Evolutionary conservation across 2,329 filamentous ascomycete species (phyloP), one percentile per base, ranked within the genome.

Genomic region (Cryphonectria japonica): DNA sequence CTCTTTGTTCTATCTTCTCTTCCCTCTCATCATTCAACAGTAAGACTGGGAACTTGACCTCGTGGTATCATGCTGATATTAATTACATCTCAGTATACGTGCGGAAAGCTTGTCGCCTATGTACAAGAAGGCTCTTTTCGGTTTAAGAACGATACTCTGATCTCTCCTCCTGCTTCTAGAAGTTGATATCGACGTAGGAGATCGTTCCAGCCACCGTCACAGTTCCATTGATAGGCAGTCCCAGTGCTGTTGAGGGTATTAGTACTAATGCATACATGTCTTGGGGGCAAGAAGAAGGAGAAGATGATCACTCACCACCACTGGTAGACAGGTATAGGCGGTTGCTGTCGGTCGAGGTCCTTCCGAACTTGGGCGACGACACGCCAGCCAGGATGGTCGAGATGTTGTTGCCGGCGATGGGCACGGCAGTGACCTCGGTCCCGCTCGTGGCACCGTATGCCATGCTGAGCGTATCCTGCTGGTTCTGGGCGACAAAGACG

Each of bases 241-340:
- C 68, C 26, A 70, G 68, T 9, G 43, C 64, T 70, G 59, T 32
- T 7, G 11, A 14, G 1, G 1, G 14, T 19, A 32, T 70, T 22
- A 67, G 63, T 57, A 67, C 52, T 43, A 26, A 6, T 37, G 41
- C 29, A 39, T 8, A 52, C 11, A 6, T 13, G n/a, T 1, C 3
- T 26, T 2, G 8, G 5, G 22, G 5, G 3, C 4, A 34, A n/a
- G 39, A 11, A 26, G 7, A 16, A 22, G 46, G n/a, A 26, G 29
- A 11, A 32, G 3, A 16, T 19, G 11, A 11, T 4, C 8, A 70
- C 68, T 70, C 59, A 70, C 68, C 63, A 57, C 68, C 63, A n/a
- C 68, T 70, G 11, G 68, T 70, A 26, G 68, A 70, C 39, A 70
- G 52, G 32, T 70, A 70, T 16, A 70, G 37, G 32, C 68, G 54